phyloP scores from a whole-genome alignment of 108 stramenopile species.

The Fistulifera pelliculosa region DNA sequence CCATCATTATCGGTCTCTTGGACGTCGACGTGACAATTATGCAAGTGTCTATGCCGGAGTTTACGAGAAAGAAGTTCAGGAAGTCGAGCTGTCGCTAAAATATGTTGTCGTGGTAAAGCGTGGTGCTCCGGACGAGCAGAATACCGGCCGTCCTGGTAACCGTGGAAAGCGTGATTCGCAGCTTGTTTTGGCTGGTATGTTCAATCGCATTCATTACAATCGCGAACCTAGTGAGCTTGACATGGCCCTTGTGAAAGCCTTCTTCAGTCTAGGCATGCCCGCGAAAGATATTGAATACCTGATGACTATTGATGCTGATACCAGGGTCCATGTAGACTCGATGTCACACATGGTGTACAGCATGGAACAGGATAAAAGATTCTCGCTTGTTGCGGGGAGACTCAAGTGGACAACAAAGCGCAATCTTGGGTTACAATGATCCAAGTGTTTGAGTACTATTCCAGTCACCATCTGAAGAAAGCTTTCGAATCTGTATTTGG shows the following conservation, averaged over 20 bases:
- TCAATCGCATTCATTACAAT: constrained; percentile 47
- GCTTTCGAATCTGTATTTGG: constrained; percentile 47
- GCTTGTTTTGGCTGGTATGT: constrained; percentile 41
- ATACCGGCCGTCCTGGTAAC: constrained; percentile 38
- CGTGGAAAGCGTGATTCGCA: constrained; percentile 55
- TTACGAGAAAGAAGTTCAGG: constrained; percentile 22
- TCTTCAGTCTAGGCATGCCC: constrained; percentile 38
- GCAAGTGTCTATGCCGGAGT: constrained; percentile 42
- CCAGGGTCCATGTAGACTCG: constrained; percentile 33
- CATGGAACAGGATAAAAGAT: constrained; percentile 38
- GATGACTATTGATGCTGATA: constrained; percentile 53
- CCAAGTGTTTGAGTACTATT: constrained; percentile 53
- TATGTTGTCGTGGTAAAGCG: constrained; percentile 46
- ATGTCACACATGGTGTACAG: constrained; percentile 40
- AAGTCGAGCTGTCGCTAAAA: constrained; percentile 27
- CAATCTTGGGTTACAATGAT: constrained; percentile 50
- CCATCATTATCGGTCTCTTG: constrained; percentile 36
- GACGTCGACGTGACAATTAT: constrained; percentile 25
- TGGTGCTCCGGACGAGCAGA: constrained; percentile 40
- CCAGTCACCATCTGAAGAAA: constrained; percentile 55
- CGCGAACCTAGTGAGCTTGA: constrained; percentile 37
- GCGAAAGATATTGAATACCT: constrained; percentile 38
- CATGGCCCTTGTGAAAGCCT: constrained; percentile 30
- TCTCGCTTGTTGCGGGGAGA: constrained; percentile 48
- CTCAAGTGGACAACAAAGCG: constrained; percentile 52